Base-by-base conservation (phyloP, 1,284 basidiomycete genomes). In the Testicularia cyperi region DNA sequence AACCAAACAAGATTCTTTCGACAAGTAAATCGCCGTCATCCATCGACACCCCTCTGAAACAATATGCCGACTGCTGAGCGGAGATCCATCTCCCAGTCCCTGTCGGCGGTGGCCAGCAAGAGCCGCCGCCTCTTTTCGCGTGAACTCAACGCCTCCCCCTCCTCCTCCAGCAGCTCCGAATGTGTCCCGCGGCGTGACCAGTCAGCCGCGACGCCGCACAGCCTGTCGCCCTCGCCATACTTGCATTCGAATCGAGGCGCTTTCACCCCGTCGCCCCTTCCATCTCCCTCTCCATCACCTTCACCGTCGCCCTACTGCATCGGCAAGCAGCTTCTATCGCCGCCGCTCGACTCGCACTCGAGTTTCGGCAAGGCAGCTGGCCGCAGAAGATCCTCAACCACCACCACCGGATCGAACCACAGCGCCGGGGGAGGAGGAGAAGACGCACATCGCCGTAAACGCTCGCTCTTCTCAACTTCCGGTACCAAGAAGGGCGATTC, bases 391-490 rank as follows among this genome's bases (percentile, higher is more conserved):
- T 56, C 46, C 12, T 56, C 46, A 23, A 57, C 51, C 26, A 39
- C 54, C 19, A 57, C 43, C 20, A 48, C 40, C 13, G 28, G 39
- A 9, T 43, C 43, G 12, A 47, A 27, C 10, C 46, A 41, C 2
- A 43, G 47, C 38, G 25, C 5, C n/a, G 41, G 34, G 15, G 10
- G 12, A 3, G 20, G 26, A 7, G 28, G 27, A 10, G 55, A 47
- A 1, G 43, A 23, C 4, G 25, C 27, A 9, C 46, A 51, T 31
- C 38, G 54, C 25, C 44, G 44, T 14, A 31, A 40, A 10, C 46
- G 49, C 20, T 58, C 47, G 36, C 23, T 58, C 30, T 58, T 58
- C 15, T 51, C 39, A n/a, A n/a, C n/a, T n/a, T n/a, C n/a, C n/a
- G n/a, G n/a, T n/a, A n/a, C n/a, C n/a, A n/a, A n/a, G n/a, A n/a